Conservation (phyloP, 2,329 filamentous ascomycete genomes). For the Curvularia verruculosa region DNA sequence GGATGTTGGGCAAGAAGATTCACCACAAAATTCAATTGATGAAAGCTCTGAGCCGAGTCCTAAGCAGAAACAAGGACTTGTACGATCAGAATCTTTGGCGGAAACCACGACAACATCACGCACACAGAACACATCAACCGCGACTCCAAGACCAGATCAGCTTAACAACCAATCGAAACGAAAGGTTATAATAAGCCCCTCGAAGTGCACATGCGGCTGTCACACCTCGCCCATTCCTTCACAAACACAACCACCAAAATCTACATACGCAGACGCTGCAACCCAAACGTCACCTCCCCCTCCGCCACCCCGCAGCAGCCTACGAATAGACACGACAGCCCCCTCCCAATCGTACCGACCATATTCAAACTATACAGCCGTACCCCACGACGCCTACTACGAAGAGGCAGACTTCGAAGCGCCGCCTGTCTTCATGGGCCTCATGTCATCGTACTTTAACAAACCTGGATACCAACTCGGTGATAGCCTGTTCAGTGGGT, state of each 20-base stretch:
- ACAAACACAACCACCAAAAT: not conserved
- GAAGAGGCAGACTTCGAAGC: slow-evolving; percentile 18
- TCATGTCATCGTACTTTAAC: slow-evolving; percentile 43
- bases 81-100: not conserved
- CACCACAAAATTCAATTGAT: not conserved
- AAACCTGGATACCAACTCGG: slow-evolving; percentile 44
- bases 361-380: slow-evolving; percentile 16
- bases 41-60: not conserved
- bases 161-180: not conserved
- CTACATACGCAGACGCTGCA: slow-evolving; percentile 29
- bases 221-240: slow-evolving; percentile 6
- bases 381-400: slow-evolving; percentile 14
- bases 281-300: slow-evolving; percentile 33
- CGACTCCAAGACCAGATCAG: not conserved
- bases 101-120: not conserved
- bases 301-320: slow-evolving; percentile 9
- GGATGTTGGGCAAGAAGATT: not conserved
- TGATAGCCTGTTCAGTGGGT: slow-evolving; percentile 36
- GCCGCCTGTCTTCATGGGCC: slow-evolving; percentile 39
- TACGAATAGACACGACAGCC: slow-evolving; percentile 18
- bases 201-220: slow-evolving; percentile 24
- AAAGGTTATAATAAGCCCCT: not conserved
- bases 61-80: not conserved
- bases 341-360: slow-evolving; percentile 13
- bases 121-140: not conserved